phyloP scores from a whole-genome alignment of 495 filamentous ascomycete genomes.

The Penicillium crystallinum region DNA sequence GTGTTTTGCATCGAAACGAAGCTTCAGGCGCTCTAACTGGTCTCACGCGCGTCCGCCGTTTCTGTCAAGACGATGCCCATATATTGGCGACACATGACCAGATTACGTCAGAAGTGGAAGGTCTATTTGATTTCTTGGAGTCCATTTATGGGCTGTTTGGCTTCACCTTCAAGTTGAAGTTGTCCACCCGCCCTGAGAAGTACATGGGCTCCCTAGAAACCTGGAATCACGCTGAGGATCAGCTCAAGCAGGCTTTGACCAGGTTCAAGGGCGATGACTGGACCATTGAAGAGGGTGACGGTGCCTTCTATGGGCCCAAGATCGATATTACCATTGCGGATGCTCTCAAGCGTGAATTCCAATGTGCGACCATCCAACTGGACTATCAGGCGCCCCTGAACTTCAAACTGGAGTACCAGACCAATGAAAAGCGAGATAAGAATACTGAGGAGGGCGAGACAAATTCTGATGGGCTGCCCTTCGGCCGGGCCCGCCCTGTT shows the following conservation, averaged over 20 bases:
- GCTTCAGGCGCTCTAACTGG: constrained; percentile 87
- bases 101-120: constrained; percentile 77
- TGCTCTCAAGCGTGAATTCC: constrained; percentile 68
- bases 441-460: constrained; percentile 32
- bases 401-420: constrained; percentile 81
- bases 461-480: constrained; percentile 34
- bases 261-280: constrained; percentile 74
- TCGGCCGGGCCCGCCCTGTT: constrained; percentile 84
- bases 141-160: constrained; percentile 84
- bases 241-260: constrained; percentile 70
- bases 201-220: constrained; percentile 80
- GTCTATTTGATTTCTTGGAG: constrained; percentile 81
- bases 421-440: constrained; percentile 51
- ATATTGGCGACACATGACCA: constrained; percentile 74
- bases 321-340: constrained; percentile 91
- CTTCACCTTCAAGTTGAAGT: constrained; percentile 92
- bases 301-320: constrained; percentile 95
- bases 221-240: constrained; percentile 81
- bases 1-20: constrained; percentile 91
- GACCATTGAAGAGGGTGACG: constrained; percentile 88
- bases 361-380: constrained; percentile 96
- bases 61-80: constrained; percentile 94
- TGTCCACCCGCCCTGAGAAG: constrained; percentile 92
- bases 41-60: constrained; percentile 83
- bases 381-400: constrained; percentile 89